Base-by-base conservation (phyloP, 768 basidiomycete genomes). In the Gelatoporia subvermispora region DNA sequence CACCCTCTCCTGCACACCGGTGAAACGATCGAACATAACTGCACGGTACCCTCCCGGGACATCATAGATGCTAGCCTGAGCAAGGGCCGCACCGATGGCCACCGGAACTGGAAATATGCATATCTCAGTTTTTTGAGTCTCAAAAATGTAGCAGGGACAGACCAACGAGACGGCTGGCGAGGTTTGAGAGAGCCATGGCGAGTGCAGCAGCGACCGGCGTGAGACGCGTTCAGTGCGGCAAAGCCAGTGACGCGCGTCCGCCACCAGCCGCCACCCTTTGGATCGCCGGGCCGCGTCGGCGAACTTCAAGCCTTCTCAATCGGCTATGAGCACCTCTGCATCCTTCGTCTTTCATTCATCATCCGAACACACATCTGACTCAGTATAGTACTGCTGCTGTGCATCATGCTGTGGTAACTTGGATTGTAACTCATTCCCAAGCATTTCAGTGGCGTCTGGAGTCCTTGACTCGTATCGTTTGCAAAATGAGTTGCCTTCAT, bases 21-120 rank as follows among this genome's bases (percentile, higher is more conserved):
- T 79, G 65, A 99, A 97, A 60, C 95, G 78, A 69, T 98, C 95
- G 70, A 99, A 98, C 87, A 98, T 94, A 55, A 99, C 94, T 34
- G 94, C 94, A 49, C 88, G 78, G 69, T 84, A 93, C 37, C 94
- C 94, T 57, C 94, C 79, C 9, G 79, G 79, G 38, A 81, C 79
- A 60, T 82, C 81, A 63, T 82, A 82, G 49, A 82, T 62, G 43
- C 75, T 73, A 8, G 78, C 67, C 51, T 79, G 72, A 35, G 73
- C 55, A 23, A 72, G 54, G 1, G 70, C 71, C 8, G 72, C 65
- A 9, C 69, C 75, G 54, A 78, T 60, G 23, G 72, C 73, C 44
- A 73, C 81, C 42, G 94, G 94, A 36, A 96, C 93, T 74, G 45
- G 3, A 35, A 18, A 24, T 22, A 8, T 45, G n/a, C 35, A 34